Evolutionary conservation across 139 green algal species (phyloP).

Genomic region (Monoraphidium neglectum): DNA sequence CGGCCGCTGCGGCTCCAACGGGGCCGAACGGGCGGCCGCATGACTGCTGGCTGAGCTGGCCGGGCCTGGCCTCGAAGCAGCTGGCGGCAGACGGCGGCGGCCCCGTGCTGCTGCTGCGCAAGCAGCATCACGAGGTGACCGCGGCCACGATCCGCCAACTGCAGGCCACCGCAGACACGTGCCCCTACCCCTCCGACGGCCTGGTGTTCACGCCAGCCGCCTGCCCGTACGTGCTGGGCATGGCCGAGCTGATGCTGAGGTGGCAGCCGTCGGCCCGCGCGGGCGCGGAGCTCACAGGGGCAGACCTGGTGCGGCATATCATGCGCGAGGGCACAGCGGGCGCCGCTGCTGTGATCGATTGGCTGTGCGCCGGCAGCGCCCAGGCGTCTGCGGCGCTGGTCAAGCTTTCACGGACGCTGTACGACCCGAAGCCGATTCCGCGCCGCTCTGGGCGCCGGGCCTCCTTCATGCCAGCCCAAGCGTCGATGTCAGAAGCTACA

Average conservation of each 20-base stretch:
- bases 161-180: neutral
- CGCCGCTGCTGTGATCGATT: no score
- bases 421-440: no score
- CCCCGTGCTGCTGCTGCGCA: constrained; percentile 21
- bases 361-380: no score
- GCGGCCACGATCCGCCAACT: constrained; percentile 11
- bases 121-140: constrained; percentile 22
- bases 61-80: constrained; percentile 34
- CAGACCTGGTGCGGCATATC: neutral
- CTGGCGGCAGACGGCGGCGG: constrained; percentile 27
- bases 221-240: constrained; percentile 40
- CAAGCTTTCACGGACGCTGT: no score
- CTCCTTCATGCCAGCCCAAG: no score
- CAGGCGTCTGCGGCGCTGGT: no score
- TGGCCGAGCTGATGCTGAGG: constrained; percentile 39
- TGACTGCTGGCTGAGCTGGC: neutral
- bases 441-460: no score
- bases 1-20: neutral
- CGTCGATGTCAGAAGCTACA: no score
- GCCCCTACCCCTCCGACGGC: constrained; percentile 35
- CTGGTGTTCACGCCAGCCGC: constrained; percentile 37
- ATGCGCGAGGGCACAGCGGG: no score
- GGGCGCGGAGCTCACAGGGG: neutral
- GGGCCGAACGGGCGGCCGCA: no score
- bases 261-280: constrained; percentile 19